Evolutionary conservation across 2,329 filamentous ascomycete genomes (phyloP), one percentile per base, ranked within the genome.

Genomic region (Aspergillus aculeatinus): DNA sequence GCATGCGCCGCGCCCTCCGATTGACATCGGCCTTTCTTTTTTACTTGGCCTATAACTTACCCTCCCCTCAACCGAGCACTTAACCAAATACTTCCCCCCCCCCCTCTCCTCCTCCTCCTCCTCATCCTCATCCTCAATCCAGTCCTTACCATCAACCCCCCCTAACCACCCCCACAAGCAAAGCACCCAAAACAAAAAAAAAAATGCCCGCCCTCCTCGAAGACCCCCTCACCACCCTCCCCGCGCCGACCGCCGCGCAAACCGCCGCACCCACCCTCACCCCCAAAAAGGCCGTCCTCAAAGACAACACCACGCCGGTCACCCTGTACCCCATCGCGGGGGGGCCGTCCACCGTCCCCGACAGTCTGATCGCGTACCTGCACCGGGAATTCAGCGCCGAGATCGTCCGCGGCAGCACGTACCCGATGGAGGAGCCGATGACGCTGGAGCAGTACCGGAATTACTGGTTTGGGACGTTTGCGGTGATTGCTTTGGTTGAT

Each of bases 391-490:
- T 77, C 67, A 70, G 59, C 55, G 68, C 66, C 5, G 75, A 77
- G 64, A 74, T 77, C 48, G 57, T 68, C 62, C 66, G 68, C 23
- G 75, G 75, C 16, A 68, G 65, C 16, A 77, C 75, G 12, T 77
- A 77, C 65, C 75, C 75, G 11, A 77, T 77, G 74, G 73, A 76
- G 55, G 61, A 72, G 61, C 58, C 69, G 6, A 68, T 76, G 68
- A 49, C 21, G 3, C 49, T 68, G 21, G 69, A 76, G 4, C 55
- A 63, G 25, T 77, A 75, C 49, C 67, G 69, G 0, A 66, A 69
- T 33, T 77, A 76, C 39, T 77, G 75, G 75, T 77, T 77, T 61
- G 75, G 74, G 23, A 73, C 70, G 9, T 76, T 77, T 72, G 71
- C 68, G 0, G 72, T 71, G 51, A 65, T 77, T 3, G 74, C 68